phyloP scores from a whole-genome alignment of 1,284 basidiomycete species.

The Ganoderma lucidum region DNA sequence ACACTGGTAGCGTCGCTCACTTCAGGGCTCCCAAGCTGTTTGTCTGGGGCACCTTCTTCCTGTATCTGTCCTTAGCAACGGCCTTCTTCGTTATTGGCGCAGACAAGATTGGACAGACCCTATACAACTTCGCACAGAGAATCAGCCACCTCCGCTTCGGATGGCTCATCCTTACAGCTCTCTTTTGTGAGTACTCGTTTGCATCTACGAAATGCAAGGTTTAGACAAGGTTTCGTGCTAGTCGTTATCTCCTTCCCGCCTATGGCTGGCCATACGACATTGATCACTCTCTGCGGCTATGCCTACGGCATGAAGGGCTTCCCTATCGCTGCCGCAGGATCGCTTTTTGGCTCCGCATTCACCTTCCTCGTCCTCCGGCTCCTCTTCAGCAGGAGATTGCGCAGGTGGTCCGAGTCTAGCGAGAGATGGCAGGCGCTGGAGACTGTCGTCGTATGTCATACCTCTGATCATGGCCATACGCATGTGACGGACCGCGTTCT shows the following conservation, averaged over 20 bases:
- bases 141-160: constrained; percentile 69
- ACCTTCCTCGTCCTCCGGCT: constrained; percentile 70
- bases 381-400: constrained; percentile 63
- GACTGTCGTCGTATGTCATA: constrained; percentile 69
- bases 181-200: constrained; percentile 55
- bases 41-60: constrained; percentile 52
- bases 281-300: constrained; percentile 76
- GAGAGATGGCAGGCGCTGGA: constrained; percentile 83
- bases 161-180: constrained; percentile 61
- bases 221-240: constrained; percentile 35
- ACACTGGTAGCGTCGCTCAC: neutral
- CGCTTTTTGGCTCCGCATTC: constrained; percentile 72
- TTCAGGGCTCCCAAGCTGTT: constrained; percentile 40
- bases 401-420: constrained; percentile 64
- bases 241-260: constrained; percentile 82
- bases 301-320: constrained; percentile 84
- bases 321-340: constrained; percentile 66
- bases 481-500: neutral
- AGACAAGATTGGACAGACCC: constrained; percentile 68
- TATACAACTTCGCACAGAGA: constrained; percentile 73
- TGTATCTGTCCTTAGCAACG: constrained; percentile 54
- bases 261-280: constrained; percentile 76
- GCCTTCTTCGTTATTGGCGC: constrained; percentile 65
- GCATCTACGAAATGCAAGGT: neutral
- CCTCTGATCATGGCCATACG: neutral